Base-by-base conservation (phyloP, 179 eudicot species). In the Beta macrorhiza region DNA sequence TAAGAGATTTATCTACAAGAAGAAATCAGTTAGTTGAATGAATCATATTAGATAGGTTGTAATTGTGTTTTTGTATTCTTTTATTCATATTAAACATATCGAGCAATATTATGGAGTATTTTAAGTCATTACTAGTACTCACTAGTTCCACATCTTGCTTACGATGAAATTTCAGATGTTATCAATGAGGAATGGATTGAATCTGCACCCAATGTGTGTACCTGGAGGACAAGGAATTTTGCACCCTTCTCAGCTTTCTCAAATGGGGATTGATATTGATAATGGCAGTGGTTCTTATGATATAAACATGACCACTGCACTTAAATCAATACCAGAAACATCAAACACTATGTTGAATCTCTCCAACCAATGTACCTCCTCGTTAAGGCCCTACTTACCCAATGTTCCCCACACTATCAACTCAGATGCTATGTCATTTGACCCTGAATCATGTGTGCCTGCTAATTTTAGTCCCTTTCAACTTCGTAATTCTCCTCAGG, bases 151-250 rank as follows among this genome's bases (percentile, higher is more conserved):
- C 5, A 67, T 52, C 17, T 52, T 68, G 20, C 25, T 29, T 12
- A 1, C 71, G 65, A 42, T 32, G 7, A 67, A 74, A 75, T 83
- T 58, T 49, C 87, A 93, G 98, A 90, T 92, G 97, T 72, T 93
- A 68, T 91, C 98, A n/a, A 85, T 90, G 93, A 90, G 93, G 82
- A 93, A 92, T 57, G 94, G 97, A 59, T 74, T 90, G 78, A 90
- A 83, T 85, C 83, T 92, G 83, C 90, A 92, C 80, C 94, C 97
- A 5, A 77, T 87, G 85, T 85, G 86, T 82, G 82, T 86, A 19
- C 90, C 96, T 22, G 93, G 89, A 64, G 89, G 83, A 17, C 85
- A 91, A 47, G 91, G 85, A 67, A 83, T 87, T 25, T 75, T 86
- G 22, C 85, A 87, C 76, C 89, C 91, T 51, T 42, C 81, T 44